Evolutionary conservation across 2,329 filamentous ascomycete genomes (phyloP).

Genomic region (Penicillium sp.): DNA sequence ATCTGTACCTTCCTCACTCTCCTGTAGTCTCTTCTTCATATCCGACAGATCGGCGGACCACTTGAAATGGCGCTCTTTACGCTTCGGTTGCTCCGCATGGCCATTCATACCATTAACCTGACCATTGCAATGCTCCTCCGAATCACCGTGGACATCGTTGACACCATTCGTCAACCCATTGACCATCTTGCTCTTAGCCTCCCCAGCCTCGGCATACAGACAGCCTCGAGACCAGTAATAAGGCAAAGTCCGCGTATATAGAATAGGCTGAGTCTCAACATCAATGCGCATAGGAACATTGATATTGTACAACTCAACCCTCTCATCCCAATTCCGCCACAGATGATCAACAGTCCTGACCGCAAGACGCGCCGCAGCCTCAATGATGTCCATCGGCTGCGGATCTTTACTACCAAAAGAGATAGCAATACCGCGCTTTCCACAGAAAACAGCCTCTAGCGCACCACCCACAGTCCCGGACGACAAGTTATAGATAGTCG

Average conservation of each 20-base stretch:
- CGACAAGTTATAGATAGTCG: constrained; percentile 71
- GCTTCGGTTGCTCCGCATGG: constrained; percentile 33
- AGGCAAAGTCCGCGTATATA: constrained; percentile 77
- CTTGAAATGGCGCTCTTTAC: constrained; percentile 79
- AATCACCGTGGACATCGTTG: constrained; percentile 20
- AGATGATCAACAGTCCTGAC: constrained; percentile 75
- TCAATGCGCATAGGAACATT: constrained; percentile 79
- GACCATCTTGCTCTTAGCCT: constrained; percentile 53
- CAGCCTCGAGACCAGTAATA: constrained; percentile 78
- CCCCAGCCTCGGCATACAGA: constrained; percentile 71
- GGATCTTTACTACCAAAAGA: constrained; percentile 79
- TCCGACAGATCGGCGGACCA: constrained; percentile 83
- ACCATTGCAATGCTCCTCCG: constrained; percentile 8
- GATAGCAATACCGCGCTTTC: constrained; percentile 68
- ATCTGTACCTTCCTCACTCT: constrained; percentile 74
- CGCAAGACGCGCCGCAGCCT: constrained; percentile 66
- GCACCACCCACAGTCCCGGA: constrained; percentile 75
- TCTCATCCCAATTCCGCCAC: constrained; percentile 65
- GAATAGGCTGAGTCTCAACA: constrained; percentile 64
- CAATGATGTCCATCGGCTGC: constrained; percentile 73
- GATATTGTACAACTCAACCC: constrained; percentile 77
- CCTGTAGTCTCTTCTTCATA: constrained; percentile 77
- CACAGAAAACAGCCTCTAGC: constrained; percentile 69
- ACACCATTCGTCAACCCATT: constrained; percentile 54
- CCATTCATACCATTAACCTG: constrained; percentile 8